Conservation (phyloP, 78 protist species). For the Cavenderia fasciculata region DNA sequence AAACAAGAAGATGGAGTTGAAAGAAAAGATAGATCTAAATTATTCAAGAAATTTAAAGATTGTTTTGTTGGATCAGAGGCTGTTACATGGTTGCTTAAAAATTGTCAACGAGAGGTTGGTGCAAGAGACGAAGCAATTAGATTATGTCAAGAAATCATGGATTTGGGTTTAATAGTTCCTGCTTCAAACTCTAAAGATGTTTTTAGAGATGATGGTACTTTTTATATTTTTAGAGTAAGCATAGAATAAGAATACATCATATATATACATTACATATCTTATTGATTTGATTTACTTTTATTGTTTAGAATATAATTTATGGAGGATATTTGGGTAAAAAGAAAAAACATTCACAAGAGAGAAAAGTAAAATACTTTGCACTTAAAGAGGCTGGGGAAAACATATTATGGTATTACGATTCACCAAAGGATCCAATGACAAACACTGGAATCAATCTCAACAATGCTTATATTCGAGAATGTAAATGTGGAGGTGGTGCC, state of each 20-base stretch:
- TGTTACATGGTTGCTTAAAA: constrained; percentile 18
- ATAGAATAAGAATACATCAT: too few species aligned
- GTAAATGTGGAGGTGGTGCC: constrained; percentile 41
- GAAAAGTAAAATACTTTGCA: constrained; percentile 66
- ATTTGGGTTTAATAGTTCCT: constrained; percentile 23
- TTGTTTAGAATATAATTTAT: constrained; percentile 11
- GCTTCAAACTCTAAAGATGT: constrained; percentile 47
- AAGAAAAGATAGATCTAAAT: constrained; percentile 45
- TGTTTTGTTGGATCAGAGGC: constrained; percentile 58
- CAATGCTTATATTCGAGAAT: constrained; percentile 58
- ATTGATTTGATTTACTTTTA: neutral
- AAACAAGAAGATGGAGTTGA: constrained; percentile 25
- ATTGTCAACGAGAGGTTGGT: constrained; percentile 3
- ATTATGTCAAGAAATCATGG: constrained; percentile 54
- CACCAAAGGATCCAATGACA: constrained; percentile 57
- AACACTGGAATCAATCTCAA: constrained; percentile 7
- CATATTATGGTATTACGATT: constrained; percentile 42
- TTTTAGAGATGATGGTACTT: constrained; percentile 48
- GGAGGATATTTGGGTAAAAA: constrained; percentile 67
- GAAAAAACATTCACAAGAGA: constrained; percentile 13
- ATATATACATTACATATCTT: neutral
- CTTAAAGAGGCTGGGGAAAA: constrained; percentile 23
- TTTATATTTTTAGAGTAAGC: constrained; percentile 66
- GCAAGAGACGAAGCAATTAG: constrained; percentile 31
- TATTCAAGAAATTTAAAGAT: constrained; percentile 63